These are phyloP conservation scores for Sporothrix luriei DNA, from an alignment of 2,329 filamentous ascomycete species.

Conservation along the genomic window DNA sequence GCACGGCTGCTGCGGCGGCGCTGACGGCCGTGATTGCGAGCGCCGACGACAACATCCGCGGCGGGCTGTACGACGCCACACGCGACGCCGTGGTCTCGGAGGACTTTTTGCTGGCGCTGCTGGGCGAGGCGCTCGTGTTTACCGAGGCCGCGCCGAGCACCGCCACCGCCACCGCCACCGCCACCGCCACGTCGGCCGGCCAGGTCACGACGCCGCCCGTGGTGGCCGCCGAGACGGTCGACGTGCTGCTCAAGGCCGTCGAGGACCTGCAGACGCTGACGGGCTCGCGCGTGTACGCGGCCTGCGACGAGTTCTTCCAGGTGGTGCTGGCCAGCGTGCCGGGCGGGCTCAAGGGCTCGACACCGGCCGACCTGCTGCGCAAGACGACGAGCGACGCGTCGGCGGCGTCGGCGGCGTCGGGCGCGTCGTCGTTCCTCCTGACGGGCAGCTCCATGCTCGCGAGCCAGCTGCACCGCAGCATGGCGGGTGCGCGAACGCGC, in stretches of 20 bases:
- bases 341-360: slow-evolving; percentile 58
- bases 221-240: slow-evolving; percentile 70
- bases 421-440: slow-evolving; percentile 64
- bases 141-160: slow-evolving; percentile 52
- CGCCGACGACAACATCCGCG: slow-evolving; percentile 86
- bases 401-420: slow-evolving; percentile 35
- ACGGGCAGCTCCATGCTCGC: slow-evolving; percentile 73
- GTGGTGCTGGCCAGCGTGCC: slow-evolving; percentile 73
- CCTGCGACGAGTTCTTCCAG: slow-evolving; percentile 76
- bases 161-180: neutral
- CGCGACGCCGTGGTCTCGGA: slow-evolving; percentile 83
- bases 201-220: slow-evolving; percentile 38
- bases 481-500: slow-evolving; percentile 56
- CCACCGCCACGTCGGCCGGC: neutral
- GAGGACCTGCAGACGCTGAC: slow-evolving; percentile 77
- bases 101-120: slow-evolving; percentile 78
- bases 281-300: slow-evolving; percentile 68
- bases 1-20: slow-evolving; percentile 71
- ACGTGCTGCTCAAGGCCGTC: slow-evolving; percentile 72
- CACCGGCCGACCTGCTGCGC: slow-evolving; percentile 65
- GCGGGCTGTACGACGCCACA: slow-evolving; percentile 80
- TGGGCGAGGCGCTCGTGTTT: slow-evolving; percentile 82
- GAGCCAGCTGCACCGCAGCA: slow-evolving; percentile 62
- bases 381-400: slow-evolving; percentile 51
- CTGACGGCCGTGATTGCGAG: slow-evolving; percentile 82